Base-by-base conservation (phyloP, 2,329 filamentous ascomycete genomes). In the Madurella fahalii region DNA sequence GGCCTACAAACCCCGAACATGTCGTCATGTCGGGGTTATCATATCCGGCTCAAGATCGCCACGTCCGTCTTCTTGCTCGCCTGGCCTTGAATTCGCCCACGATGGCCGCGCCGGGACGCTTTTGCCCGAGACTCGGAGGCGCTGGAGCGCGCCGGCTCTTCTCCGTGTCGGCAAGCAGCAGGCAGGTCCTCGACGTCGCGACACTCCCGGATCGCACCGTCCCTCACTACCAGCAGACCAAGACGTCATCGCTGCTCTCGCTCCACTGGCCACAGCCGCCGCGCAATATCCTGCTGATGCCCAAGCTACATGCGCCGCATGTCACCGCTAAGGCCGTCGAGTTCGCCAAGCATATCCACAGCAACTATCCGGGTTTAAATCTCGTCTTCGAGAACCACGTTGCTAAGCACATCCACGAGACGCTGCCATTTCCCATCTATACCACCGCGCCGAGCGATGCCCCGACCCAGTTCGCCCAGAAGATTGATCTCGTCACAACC, bases 401-500 rank as follows among this genome's bases (percentile, higher is more conserved):
- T 15, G 91, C 93, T 2, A 69, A 79, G 5, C 79, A 85, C 56
- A 75, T 96, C 32, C 89, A 95, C 68, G 76, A 83, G 3, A 74
- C 76, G 2, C 76, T 97, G 5, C 71, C 83, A 4, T 91, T 91
- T 60, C 88, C 91, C 5, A 79, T 95, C 40, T 92, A 90, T 67
- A 78, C 80, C 63, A 77, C 80, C 34, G 72, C 72, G 51, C 77
- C 72, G 50, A 60, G 60, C 54, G 72, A 74, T 40, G 69, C 78
- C 1, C 63, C 59, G 25, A 71, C 75, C 32, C 77, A 75, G 18
- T 83, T 94, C 52, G 83, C 90, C 40, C 77, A 84, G 54, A 96
- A 94, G 73, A 86, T 95, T 56, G 94, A 99, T 66, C 77, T 96
- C 55, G 86, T 93, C 18, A 85, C 90, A 42, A 97, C 94, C 0